Base-by-base conservation (phyloP, 345 rosid species). In the Eucalyptus sp. region DNA sequence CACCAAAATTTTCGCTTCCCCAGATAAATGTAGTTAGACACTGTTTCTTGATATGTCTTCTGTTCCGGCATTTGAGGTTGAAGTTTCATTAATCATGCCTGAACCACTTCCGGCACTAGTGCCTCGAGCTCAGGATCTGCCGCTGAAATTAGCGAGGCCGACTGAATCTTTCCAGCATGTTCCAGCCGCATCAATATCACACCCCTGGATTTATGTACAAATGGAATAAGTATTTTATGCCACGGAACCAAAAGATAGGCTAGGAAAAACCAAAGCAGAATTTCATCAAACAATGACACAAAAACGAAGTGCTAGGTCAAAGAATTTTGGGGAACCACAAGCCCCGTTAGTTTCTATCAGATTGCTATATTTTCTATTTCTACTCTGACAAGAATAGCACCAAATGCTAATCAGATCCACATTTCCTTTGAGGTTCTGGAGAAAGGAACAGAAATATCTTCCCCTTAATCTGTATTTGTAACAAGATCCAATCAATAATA, bases 121-220 rank as follows among this genome's bases (percentile, higher is more conserved):
- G 93, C 95, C 50, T 92, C 93, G 8, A 90, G 89, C 31, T 91
- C 96, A 29, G 93, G 87, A 84, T 94, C 98, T 17, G 96, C 68
- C 10, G 93, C 95, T 4, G 99, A 94, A 76, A 97, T 95, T 60
- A 98, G 92, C 8, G 99, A 97, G 51, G 97, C 99, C 3, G 99
- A 95, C 89, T 98, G 98, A 89, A 97, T 98, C 95, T 96, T 97
- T 37, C 99, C 99, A 1, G 97, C 95, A 83, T 95, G 90, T 91
- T 98, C 99, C 87, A 98, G 92, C 87, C 98, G 93, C 99, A 97
- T 97, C 90, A 98, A 91, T 88, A 97, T 97, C 88, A 98, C 99
- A 16, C 99, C 99, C 91, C 99, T 97, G 93, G 24, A 85, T 48
- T 48, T 85, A 15, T 85, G 87, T 48, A 85, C 58, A 85, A 49